Percentiles rank a stretch among this genome's conserved stretches.
These are phyloP conservation scores for Davidsoniella australis DNA, from an alignment of 2,329 filamentous ascomycete species.

Conservation along the genomic window DNA sequence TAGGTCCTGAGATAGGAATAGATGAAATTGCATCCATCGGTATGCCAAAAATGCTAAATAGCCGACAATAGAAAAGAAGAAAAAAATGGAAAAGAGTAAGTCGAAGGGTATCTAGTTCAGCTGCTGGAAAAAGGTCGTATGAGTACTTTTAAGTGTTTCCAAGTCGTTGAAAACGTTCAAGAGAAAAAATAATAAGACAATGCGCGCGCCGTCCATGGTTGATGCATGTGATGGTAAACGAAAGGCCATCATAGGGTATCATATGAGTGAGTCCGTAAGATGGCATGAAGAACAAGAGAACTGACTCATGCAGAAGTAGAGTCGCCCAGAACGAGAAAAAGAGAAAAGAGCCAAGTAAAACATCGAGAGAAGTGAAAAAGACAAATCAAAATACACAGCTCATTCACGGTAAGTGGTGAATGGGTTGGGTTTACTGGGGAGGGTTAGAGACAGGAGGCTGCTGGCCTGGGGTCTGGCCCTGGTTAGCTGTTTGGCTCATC, in stretches of 20 bases:
- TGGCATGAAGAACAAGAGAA: neutral
- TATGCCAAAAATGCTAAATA: neutral
- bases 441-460: slow-evolving; percentile 12
- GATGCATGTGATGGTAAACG: neutral
- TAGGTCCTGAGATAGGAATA: neutral
- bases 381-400: slow-evolving; percentile 1
- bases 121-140: slow-evolving; percentile 4
- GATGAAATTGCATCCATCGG: neutral
- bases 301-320: neutral
- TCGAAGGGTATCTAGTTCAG: slow-evolving; percentile 8
- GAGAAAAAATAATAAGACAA: slow-evolving; percentile 4
- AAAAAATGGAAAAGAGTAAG: neutral
- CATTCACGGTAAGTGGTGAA: neutral
- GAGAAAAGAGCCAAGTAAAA: slow-evolving; percentile 5
- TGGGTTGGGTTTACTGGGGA: slow-evolving; percentile 9
- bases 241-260: neutral
- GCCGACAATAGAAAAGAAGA: neutral
- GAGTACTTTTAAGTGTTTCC: slow-evolving; percentile 2
- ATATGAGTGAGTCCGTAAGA: neutral
- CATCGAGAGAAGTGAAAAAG: slow-evolving; percentile 1
- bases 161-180: slow-evolving; percentile 4
- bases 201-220: slow-evolving; percentile 4
- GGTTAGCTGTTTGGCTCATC: slow-evolving; percentile 26
- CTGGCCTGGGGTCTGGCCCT: slow-evolving; percentile 19
- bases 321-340: neutral